These are phyloP conservation scores for Mortierella sp. DNA, from an alignment of 371 early-diverging fungal genomes.

Conservation along the genomic window DNA sequence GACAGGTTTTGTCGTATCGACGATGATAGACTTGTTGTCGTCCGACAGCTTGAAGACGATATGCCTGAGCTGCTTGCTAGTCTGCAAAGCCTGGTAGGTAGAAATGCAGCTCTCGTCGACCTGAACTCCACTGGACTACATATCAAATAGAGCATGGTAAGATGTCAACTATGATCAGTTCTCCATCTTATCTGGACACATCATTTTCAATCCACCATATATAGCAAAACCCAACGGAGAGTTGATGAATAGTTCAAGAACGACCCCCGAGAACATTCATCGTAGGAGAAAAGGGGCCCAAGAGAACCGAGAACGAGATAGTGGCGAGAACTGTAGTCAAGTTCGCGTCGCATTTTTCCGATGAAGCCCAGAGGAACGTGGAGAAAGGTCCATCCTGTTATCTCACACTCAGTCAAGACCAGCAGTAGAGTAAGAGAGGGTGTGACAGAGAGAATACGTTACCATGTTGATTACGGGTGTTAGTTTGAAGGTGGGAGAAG, in stretches of 20 bases:
- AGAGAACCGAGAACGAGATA: background rate
- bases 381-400: too few relatives aligned
- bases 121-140: conserved; percentile 63
- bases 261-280: too few relatives aligned
- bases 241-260: too few relatives aligned
- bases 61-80: conserved; percentile 66
- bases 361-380: too few relatives aligned
- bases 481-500: background rate
- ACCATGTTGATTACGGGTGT: conserved; percentile 21
- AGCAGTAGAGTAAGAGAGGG: background rate
- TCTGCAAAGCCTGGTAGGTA: conserved; percentile 68
- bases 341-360: too few relatives aligned
- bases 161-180: too few relatives aligned
- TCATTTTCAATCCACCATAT: too few relatives aligned
- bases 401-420: too few relatives aligned
- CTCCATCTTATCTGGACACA: too few relatives aligned
- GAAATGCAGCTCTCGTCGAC: conserved; percentile 61
- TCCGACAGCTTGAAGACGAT: conserved; percentile 74
- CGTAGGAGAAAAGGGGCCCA: too few relatives aligned
- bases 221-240: too few relatives aligned
- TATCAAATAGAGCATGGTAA: background rate
- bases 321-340: background rate
- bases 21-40: conserved; percentile 60
- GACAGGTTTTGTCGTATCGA: conserved; percentile 31
- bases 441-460: conserved; percentile 7